phyloP scores from a whole-genome alignment of 1,284 basidiomycete species.

The Boletus mariae region DNA sequence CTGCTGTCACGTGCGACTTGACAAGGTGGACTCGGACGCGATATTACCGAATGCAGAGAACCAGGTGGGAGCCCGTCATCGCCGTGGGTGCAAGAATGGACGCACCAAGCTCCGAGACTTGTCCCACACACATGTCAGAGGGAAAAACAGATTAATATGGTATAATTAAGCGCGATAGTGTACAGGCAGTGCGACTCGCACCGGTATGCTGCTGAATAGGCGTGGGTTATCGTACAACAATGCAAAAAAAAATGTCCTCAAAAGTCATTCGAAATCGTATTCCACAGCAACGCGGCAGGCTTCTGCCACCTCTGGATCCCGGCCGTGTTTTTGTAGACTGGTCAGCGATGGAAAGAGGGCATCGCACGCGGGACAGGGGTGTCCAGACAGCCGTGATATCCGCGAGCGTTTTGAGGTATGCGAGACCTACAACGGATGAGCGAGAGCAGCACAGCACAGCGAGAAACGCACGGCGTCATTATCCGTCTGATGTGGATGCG shows the following conservation, averaged over 20 bases:
- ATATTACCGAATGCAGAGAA: not conserved
- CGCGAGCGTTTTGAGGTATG: constrained; percentile 54
- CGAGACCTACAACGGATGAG: constrained; percentile 37
- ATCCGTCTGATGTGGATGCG: constrained; percentile 21
- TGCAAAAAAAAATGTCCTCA: constrained; percentile 7
- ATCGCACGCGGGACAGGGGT: constrained; percentile 69
- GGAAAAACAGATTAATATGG: constrained; percentile 28
- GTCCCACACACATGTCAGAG: not conserved
- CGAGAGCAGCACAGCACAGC: not conserved
- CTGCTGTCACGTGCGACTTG: no score
- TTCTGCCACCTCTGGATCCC: constrained; percentile 48
- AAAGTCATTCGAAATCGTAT: constrained; percentile 59
- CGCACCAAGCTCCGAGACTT: not conserved
- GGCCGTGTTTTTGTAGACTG: constrained; percentile 56
- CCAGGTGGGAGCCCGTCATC: not conserved
- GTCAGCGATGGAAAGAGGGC: constrained; percentile 55
- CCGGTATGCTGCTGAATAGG: constrained; percentile 22
- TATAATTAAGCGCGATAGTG: constrained; percentile 35
- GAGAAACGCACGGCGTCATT: constrained; percentile 45
- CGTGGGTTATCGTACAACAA: constrained; percentile 33
- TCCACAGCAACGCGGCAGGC: constrained; percentile 69
- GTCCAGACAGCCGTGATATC: constrained; percentile 31
- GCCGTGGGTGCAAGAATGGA: not conserved
- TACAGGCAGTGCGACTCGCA: constrained; percentile 21
- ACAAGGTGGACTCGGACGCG: not conserved